Conservation (phyloP, 1,139 yeast genomes). For the Eremothecium gossypii region DNA sequence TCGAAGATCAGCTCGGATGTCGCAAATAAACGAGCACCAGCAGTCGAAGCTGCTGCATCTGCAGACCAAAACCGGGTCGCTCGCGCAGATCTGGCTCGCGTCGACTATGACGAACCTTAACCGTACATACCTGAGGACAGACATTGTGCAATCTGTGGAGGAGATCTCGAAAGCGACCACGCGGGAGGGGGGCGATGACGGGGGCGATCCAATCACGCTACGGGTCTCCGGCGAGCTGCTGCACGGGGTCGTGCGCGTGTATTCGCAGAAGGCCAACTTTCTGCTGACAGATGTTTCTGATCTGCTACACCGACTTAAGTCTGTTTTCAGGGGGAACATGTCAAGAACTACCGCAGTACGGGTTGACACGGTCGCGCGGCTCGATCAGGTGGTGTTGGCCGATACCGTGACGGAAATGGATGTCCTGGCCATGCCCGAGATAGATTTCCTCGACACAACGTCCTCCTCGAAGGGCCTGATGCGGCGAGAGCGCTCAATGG, state of each 20-base stretch:
- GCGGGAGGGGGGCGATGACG: constrained; percentile 14
- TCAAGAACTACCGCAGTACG: constrained; percentile 32
- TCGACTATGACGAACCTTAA: constrained; percentile 76
- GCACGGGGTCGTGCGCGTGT: constrained; percentile 81
- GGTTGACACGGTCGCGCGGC: constrained; percentile 43
- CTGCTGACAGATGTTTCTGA: constrained; percentile 79
- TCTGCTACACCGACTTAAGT: constrained; percentile 61
- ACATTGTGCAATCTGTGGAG: constrained; percentile 58
- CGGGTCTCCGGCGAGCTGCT: constrained; percentile 82
- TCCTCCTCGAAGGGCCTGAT: constrained; percentile 13
- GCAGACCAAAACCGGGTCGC: constrained; percentile 54
- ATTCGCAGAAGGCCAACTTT: constrained; percentile 78
- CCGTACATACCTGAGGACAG: constrained; percentile 64
- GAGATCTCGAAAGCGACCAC: constrained; percentile 38
- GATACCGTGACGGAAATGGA: constrained; percentile 78
- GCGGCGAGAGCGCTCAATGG: constrained; percentile 18
- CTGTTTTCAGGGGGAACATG: constrained; percentile 50
- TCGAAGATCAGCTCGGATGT: no score
- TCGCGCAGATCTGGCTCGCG: constrained; percentile 90
- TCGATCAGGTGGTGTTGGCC: constrained; percentile 51
- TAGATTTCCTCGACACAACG: constrained; percentile 35
- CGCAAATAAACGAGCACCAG: no score
- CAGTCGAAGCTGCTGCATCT: neutral
- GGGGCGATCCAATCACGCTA: constrained; percentile 52
- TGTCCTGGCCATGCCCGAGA: constrained; percentile 55